Base-by-base conservation (phyloP, 140 eudicot genomes). In the Oenanthe javanica region DNA sequence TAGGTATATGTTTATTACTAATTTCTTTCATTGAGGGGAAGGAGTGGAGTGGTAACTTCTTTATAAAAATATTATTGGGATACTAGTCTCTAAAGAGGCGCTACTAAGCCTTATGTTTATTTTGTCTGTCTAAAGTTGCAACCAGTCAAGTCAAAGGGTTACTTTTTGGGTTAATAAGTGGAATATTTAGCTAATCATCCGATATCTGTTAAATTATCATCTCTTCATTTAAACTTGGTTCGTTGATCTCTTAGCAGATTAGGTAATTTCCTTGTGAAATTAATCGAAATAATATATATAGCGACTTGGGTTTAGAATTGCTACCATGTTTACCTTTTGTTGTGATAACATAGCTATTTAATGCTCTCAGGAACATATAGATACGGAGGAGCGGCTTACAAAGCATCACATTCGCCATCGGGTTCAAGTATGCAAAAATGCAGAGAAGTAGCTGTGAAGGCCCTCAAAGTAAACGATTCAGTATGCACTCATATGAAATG, bases 401-500 rank as follows among this genome's bases (percentile, higher is more conserved):
- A 79, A 77, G 95, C 83, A 16, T 89, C 96, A 45, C 83, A 96
- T 83, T 84, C 87, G 27, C 74, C 89, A 61, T 89, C 97, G 21
- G 99, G 99, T 78, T 85, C 99, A 50, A 85, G 85, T 81, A 80
- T 87, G 82, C 79, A 81, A 36, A 83, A 84, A 50, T 95, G 99
- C 83, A 87, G 92, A 75, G 89, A 83, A 78, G 88, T 52, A 73
- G 91, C 99, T 84, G 47, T 48, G 8, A 87, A 92, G 84, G 93
- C 97, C n/a, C 86, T 95, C 36, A 93, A 84, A 88, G 89, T 87
- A 47, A 92, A 95, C 54, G 97, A 91, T 69, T 80, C 98, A 63
- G 76, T 89, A 76, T 95, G 99, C 77, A 87, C 97, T 61, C 98
- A 95, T 85, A 93, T 91, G 99, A 93, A 95, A 85, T 95, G 98